These are phyloP conservation scores for Sarocladium oryzae DNA, from an alignment of 2,329 filamentous ascomycete genomes.

Conservation along the genomic window DNA sequence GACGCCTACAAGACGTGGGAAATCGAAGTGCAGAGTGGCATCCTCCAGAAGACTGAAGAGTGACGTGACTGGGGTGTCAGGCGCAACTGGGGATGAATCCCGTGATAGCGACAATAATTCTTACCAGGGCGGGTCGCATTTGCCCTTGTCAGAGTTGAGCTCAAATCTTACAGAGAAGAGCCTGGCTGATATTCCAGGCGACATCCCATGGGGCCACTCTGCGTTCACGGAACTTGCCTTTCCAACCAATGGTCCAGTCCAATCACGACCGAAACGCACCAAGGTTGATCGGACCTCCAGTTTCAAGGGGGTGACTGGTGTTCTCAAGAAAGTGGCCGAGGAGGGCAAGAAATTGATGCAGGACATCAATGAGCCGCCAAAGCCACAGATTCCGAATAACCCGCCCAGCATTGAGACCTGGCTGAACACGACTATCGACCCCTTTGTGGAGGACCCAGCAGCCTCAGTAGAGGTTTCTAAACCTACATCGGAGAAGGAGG, in stretches of 20 bases:
- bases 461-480: not conserved
- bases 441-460: slow-evolving; percentile 43
- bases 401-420: slow-evolving; percentile 61
- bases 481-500: too few relatives aligned
- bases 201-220: slow-evolving; percentile 59
- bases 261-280: slow-evolving; percentile 30
- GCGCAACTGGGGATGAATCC: slow-evolving; percentile 21
- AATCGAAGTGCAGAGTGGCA: slow-evolving; percentile 20
- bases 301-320: slow-evolving; percentile 55
- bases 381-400: slow-evolving; percentile 43
- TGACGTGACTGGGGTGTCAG: slow-evolving; percentile 15
- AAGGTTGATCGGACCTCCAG: slow-evolving; percentile 49
- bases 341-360: slow-evolving; percentile 61
- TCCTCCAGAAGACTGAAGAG: slow-evolving; percentile 21
- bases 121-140: slow-evolving; percentile 18
- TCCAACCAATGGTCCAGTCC: slow-evolving; percentile 40
- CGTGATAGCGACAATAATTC: slow-evolving; percentile 24
- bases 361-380: slow-evolving; percentile 51
- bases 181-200: slow-evolving; percentile 46
- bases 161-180: slow-evolving; percentile 41
- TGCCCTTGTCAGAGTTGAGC: slow-evolving; percentile 25
- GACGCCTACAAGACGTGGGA: slow-evolving; percentile 30
- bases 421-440: slow-evolving; percentile 57
- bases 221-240: slow-evolving; percentile 61
- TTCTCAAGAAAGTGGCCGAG: slow-evolving; percentile 57